Percentiles rank a stretch among this genome's conserved stretches.
Evolutionary conservation across 495 filamentous ascomycete genomes (phyloP).

Genomic region (Penicillium lividum): DNA sequence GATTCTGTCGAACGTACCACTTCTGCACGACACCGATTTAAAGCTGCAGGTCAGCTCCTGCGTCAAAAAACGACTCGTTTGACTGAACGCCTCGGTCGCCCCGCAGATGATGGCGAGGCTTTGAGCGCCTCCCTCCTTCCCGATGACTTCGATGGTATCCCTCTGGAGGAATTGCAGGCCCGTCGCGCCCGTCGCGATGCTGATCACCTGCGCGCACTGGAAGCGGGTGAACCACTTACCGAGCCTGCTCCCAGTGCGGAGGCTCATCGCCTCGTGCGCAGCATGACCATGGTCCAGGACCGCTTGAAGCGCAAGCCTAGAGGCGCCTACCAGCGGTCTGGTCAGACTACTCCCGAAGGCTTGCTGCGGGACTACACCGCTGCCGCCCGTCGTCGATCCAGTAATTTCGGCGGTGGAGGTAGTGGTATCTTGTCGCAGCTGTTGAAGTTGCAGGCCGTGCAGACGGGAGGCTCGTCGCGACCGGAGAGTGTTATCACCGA

Average conservation of each 20-base stretch:
- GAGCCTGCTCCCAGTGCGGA: constrained; percentile 37
- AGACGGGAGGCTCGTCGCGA: constrained; percentile 26
- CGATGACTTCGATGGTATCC: constrained; percentile 35
- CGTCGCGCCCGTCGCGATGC: constrained; percentile 24
- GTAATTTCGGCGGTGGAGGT: constrained; percentile 22
- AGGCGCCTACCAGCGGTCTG: constrained; percentile 41
- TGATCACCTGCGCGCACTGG: constrained; percentile 19
- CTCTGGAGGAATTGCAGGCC: constrained; percentile 25
- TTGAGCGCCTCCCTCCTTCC: constrained; percentile 36
- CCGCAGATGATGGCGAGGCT: constrained; percentile 40
- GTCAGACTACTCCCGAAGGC: constrained; percentile 41
- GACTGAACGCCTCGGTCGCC: constrained; percentile 42
- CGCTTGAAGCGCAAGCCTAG: constrained; percentile 34
- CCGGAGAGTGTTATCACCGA: constrained; percentile 41
- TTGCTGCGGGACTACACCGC: constrained; percentile 29
- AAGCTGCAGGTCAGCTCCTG: constrained; percentile 36
- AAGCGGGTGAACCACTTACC: constrained; percentile 22
- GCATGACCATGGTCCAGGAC: constrained; percentile 36
- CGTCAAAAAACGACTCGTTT: constrained; percentile 38
- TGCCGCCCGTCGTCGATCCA: constrained; percentile 30
- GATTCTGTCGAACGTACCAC: constrained; percentile 17
- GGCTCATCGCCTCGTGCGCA: constrained; percentile 47
- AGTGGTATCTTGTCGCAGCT: constrained; percentile 46
- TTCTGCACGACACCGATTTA: constrained; percentile 33
- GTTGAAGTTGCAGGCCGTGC: constrained; percentile 39